Evolutionary conservation across 768 basidiomycete species (phyloP), one percentile per base, ranked within the genome.

Genomic region (Agaricus sinodeliciosus): DNA sequence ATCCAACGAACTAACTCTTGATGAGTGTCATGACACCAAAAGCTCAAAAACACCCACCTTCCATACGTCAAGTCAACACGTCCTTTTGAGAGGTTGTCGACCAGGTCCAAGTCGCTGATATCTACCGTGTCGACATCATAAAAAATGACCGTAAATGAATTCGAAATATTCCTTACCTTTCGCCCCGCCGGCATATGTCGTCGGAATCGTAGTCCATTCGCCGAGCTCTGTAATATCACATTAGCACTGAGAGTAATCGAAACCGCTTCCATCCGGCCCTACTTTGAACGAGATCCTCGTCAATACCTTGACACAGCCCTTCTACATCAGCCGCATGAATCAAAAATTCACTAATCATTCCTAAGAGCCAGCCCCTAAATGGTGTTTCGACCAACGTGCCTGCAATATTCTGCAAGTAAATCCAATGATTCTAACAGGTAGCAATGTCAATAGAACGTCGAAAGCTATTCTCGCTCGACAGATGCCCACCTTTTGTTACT

Each of bases 241-340:
- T 43, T 2, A 19, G 19, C 16, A 35, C 11, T 12, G 1, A 18
- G 0, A n/a, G 6, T 35, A 34, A 3, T 27, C 7, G 25, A 11
- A 31, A 34, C 9, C 15, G 19, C 18, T 5, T 43, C 15, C 28
- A 25, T 31, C 31, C 31, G 8, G 2, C 71, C 85, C 54, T 54
- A 90, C 94, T 84, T 56, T 68, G 57, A 2, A 98, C 95, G 3
- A 99, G 78, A 15, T 84, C 82, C 62, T 91, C 81, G 65, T 99
- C 96, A 54, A 98, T 94, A 1, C 96, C 96, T 70, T 94, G 84
- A 65, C 96, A 98, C 19, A 98, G 71, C 0, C 96, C 96, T 67
- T 99, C 96, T 8, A 99, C 94, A 59, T 98, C 96, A n/a, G 96
- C 96, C 0, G 96, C 95, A 67, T 99, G 96, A 25, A 99, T 77